Evolutionary conservation across 257 asterid species (phyloP), one percentile per base, ranked within the genome.

Genomic region (Agastache rugosa): DNA sequence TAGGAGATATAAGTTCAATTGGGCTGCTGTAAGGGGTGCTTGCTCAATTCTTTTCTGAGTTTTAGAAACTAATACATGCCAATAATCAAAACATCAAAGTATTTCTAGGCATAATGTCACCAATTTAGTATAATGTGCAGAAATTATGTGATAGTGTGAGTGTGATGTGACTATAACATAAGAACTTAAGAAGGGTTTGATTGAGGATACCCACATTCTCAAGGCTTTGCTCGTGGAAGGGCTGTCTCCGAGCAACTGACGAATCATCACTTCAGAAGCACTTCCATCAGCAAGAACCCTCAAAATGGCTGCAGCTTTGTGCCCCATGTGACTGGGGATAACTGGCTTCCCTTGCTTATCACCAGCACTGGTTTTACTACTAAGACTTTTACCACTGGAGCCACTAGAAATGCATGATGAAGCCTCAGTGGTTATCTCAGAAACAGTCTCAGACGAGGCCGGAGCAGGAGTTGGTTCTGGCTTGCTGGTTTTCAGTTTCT

Each of bases 201-300:
- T 42, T 37, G 20, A 41, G 72, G 56, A 42, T 64, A 71, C 83
- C 81, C 74, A 93, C 99, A 90, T 82, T 87, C 99, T 87, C 85
- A 95, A 86, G 67, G 99, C 99, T 83, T 95, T 95, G 96, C 99
- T 95, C 55, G 97, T 92, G 79, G 96, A 88, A 75, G 98, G 99
- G 87, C 96, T 95, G 79, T 95, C 96, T 34, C 99, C 98, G 0
- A 92, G 98, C 79, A 89, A 64, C 78, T 90, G 81, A 22, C 98
- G 97, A 59, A 95, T 92, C 88, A 67, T 87, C 73, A 92, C 89
- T 83, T 95, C 99, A 64, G 97, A 95, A 73, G 93, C 86, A 69
- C 85, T 75, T 69, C 92, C 97, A 31, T 72, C 80, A 61, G 88
- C 82, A 72, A 95, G 83, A 72, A 95, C 75, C 75, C 74, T 78